Evolutionary conservation across 2,329 filamentous ascomycete species (phyloP), one percentile per base, ranked within the genome.

Genomic region (Sporothrix dimorphospora): DNA sequence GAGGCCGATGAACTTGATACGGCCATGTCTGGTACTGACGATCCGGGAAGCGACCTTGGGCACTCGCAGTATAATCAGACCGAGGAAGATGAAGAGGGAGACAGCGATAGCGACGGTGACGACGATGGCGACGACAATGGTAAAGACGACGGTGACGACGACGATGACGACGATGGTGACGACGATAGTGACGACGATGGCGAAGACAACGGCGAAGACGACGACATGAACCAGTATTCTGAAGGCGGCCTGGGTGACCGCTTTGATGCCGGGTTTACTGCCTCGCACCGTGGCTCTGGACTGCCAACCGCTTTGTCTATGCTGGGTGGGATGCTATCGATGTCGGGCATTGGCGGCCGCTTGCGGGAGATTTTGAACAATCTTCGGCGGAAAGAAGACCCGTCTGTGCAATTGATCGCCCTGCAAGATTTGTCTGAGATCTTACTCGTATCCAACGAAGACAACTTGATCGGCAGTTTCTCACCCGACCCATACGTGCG

Each of bases 401-500:
- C 91, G 6, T 94, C 94, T 0, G 83, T 96, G 51, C 97, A 99
- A 83, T 86, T 97, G 76, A 94, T 98, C 78, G 96, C 95, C 38
- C 84, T 99, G 40, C 93, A 97, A 81, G 95, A 98, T 77, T 85
- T 99, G 7, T 97, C 95, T 0, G 94, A 99, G 81, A 91, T 98
- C 70, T 85, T 99, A 5, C 85, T 99, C 40, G 93, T 99, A 49
- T 97, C 95, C 12, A 98, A 96, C 76, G 96, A 99, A 82, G 96
- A 99, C 79, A 98, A 97, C 76, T 87, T 99, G 12, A 93, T 95
- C 1, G 96, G 96, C 4, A 94, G 98, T 78, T 98, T 99, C 80
- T 93, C 93, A 0, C 94, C 96, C 1, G 96, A 99, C 81, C 88
- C 93, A 9, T 98, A 96, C 79, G 94, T 99, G 71, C 98, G 97